These are phyloP conservation scores for Galerina marginata DNA, from an alignment of 768 basidiomycete species.

Conservation along the genomic window DNA sequence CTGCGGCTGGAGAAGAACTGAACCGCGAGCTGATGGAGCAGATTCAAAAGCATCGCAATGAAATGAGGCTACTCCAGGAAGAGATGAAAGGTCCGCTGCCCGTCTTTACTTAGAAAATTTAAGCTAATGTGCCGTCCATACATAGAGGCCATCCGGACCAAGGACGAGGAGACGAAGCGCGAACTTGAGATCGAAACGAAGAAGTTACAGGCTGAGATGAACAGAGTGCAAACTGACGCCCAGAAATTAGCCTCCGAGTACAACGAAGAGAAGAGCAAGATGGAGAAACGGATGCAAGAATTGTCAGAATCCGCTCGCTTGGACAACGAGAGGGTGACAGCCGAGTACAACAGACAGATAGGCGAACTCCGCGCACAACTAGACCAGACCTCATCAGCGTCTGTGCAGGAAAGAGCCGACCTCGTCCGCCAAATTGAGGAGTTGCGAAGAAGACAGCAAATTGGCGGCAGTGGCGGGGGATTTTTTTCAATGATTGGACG, in stretches of 20 bases:
- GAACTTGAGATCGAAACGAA: conserved; percentile 51
- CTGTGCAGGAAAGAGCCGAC: conserved; percentile 13
- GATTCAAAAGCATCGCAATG: conserved; percentile 47
- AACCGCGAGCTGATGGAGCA: conserved; percentile 51
- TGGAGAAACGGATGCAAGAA: conserved; percentile 35
- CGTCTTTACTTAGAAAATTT: background rate
- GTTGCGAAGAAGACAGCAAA: conserved; percentile 16
- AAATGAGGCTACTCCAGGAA: conserved; percentile 47
- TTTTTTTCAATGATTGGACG: conserved; percentile 25
- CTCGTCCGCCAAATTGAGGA: conserved; percentile 23
- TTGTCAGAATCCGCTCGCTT: conserved; percentile 20
- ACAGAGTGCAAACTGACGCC: conserved; percentile 44
- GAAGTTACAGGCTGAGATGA: conserved; percentile 48
- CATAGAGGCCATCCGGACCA: conserved; percentile 42
- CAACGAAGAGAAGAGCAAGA: conserved; percentile 37
- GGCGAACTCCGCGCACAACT: background rate
- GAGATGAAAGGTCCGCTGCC: conserved; percentile 29
- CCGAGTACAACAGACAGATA: conserved; percentile 15
- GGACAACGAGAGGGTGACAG: conserved; percentile 9
- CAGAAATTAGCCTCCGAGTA: conserved; percentile 45
- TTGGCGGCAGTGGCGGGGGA: conserved; percentile 13
- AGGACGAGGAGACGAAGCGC: conserved; percentile 49
- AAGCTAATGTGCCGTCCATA: background rate
- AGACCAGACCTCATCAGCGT: background rate
- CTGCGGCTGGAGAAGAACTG: conserved; percentile 58